Evolutionary conservation across 139 green algal genomes (phyloP), one percentile per base, ranked within the genome.

Genomic region (Ettlia oleoabundans): DNA sequence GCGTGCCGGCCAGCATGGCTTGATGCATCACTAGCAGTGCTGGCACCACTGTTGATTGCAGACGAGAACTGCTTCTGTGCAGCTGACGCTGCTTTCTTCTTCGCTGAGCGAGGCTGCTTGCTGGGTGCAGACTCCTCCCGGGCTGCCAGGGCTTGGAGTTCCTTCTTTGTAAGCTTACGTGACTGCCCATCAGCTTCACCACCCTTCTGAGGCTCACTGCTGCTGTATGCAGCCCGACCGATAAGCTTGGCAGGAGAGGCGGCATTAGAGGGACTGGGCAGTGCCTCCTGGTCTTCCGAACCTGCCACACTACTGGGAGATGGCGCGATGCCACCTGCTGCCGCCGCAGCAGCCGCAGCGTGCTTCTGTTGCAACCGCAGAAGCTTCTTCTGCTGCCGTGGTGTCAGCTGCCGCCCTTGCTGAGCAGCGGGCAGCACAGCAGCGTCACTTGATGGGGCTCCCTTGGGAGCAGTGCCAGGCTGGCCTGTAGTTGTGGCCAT

Each of bases 331-430:
- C 47, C 18, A 5, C 55, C 35, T n/a, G n/a, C n/a, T n/a, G n/a
- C n/a, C n/a, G n/a, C n/a, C 35, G 73, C 35, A 18, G 73, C 73
- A 24, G 53, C 73, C 35, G 53, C 53, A 3, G 73, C 53, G 28
- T 67, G 73, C 73, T 80, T 80, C 73, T 80, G 73, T 53, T 80
- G 73, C 73, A 80, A 52, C 5, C 73, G 73, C 52, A 69, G 53
- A 51, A 80, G 73, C 73, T 80, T 80, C 73, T 80, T 80, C 9
- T 53, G 73, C 53, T 80, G 73, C 9, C 73, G 53, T 2, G 73
- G 73, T 3, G 53, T 80, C 51, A 80, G 37, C 73, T 78, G 43
- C 28, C 43, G 43, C 21, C 18, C 18, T 28, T 22, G 18, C 55
- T 22, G 55, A n/a, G 55, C 18, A 5, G 55, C 21, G 55, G 15